Base-by-base conservation (phyloP, 192 early-diverging fungal species). In the Geosiphon pyriformis region DNA sequence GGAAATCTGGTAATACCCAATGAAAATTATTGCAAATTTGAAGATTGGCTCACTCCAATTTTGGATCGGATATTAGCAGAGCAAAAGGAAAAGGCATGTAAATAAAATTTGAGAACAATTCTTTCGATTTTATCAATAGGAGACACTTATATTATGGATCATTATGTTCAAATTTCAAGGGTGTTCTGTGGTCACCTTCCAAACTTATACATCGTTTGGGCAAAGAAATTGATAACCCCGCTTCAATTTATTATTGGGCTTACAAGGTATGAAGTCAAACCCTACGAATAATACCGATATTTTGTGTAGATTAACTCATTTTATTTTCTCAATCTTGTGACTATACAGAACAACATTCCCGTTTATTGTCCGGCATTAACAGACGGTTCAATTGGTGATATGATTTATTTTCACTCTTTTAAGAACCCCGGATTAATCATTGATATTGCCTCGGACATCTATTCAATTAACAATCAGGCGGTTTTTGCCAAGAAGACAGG, bases 391-490 rank as follows among this genome's bases (percentile, higher is more conserved):
- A 76, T 99, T 15, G 97, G 97, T 11, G 97, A 99, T 72, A 98
- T 99, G 97, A 90, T 99, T 66, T 99, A 97, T 74, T 98, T 99
- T 70, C 97, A 99, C 80, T 91, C 92, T 18, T 99, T 87, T 83
- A 90, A 87, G 70, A 96, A 85, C 72, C 97, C 97, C 2, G 95
- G 95, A 0, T 79, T 99, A 47, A 82, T 98, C 26, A 82, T 99
- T 48, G 97, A 99, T 70, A 82, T 99, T 68, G 94, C 88, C 4
- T 78, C 82, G 11, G 97, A 99, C 68, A 97, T 99, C 59, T 84
- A 90, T 8, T 82, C 80, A 8, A 86, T 99, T 73, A 99, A 99
- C 77, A 85, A 90, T 71, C 83, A 92, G 66, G 94, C 97, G 0
- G 94, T 98, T 0, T 95, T 87, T 82, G 94, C 95, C 26, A 93